Evolutionary conservation across 2,329 filamentous ascomycete genomes (phyloP).

Genomic region (Lachnellula cervina): DNA sequence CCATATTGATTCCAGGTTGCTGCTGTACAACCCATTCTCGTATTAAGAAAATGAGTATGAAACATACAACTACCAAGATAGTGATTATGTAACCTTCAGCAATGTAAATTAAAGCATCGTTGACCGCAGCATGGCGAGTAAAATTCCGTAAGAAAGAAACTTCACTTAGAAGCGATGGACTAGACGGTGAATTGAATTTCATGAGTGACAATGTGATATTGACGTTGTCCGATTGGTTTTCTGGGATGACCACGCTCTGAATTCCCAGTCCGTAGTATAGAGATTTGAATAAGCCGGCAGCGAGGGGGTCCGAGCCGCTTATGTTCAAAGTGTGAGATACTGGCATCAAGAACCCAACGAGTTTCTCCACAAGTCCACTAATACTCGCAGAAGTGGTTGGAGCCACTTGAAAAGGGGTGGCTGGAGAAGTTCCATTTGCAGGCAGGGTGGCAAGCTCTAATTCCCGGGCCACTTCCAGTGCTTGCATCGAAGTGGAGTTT

Average conservation of each 20-base stretch:
- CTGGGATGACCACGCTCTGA: constrained; percentile 7
- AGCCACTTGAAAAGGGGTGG: constrained; percentile 24
- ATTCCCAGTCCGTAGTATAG: constrained; percentile 25
- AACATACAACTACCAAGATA: constrained; percentile 81
- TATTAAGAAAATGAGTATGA: constrained; percentile 95
- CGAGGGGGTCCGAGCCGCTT: constrained; percentile 24
- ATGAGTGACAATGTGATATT: constrained; percentile 9
- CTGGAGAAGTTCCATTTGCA: constrained; percentile 28
- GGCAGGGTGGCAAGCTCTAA: constrained; percentile 22
- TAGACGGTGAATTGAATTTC: constrained; percentile 2
- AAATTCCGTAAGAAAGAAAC: constrained; percentile 53
- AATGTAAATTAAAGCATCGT: constrained; percentile 74
- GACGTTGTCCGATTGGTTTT: constrained; percentile 8
- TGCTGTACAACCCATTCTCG: constrained; percentile 98
- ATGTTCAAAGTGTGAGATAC: constrained; percentile 26
- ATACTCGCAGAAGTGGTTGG: constrained; percentile 37
- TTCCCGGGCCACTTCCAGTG: constrained; percentile 22
- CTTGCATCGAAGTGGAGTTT: constrained; percentile 17
- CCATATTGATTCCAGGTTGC: constrained; percentile 86
- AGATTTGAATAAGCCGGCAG: constrained; percentile 24
- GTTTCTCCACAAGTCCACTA: constrained; percentile 34
- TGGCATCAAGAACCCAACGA: constrained; percentile 28
- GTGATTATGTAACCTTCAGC: constrained; percentile 94
- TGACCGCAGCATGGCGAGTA: constrained; percentile 67
- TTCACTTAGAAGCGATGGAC: constrained; percentile 50